phyloP scores from a whole-genome alignment of 2,329 filamentous ascomycete genomes.

The Calonectria naviculata region DNA sequence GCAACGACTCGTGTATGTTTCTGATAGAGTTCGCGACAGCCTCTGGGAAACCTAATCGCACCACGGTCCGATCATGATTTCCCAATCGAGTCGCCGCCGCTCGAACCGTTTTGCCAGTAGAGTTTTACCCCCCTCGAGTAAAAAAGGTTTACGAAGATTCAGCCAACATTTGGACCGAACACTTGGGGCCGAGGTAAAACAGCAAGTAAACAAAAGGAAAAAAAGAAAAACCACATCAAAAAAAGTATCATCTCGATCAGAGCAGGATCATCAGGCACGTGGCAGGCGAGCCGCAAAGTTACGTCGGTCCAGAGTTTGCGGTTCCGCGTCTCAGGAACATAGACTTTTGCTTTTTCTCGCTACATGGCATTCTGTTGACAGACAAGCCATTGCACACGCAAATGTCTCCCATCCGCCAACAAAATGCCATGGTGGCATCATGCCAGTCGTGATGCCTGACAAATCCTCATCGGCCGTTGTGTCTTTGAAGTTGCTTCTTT shows the following conservation, averaged over 20 bases:
- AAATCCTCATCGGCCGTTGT: not conserved
- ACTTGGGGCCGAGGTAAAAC: no score
- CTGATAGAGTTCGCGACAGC: not conserved
- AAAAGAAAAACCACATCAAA: not conserved
- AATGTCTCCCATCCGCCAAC: no score
- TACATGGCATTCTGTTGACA: not conserved
- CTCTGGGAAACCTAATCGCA: not conserved
- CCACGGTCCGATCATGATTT: not conserved
- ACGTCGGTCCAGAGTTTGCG: not conserved
- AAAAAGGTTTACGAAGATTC: not conserved
- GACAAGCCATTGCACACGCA: not conserved
- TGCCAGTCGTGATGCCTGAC: not conserved
- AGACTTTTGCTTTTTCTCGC: not conserved
- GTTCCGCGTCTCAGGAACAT: not conserved
- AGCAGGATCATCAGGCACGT: not conserved
- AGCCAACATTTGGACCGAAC: not conserved
- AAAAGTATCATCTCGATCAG: not conserved
- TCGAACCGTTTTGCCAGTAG: not conserved
- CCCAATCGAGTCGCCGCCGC: not conserved
- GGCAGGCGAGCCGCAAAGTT: not conserved
- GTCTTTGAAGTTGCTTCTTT: not conserved
- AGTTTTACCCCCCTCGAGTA: not conserved
- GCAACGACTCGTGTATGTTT: conserved; percentile 3
- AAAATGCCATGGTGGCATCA: not conserved
- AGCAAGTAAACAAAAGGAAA: not conserved